Evolutionary conservation across 1,284 basidiomycete genomes (phyloP).

Genomic region (Abortiporus biennis): DNA sequence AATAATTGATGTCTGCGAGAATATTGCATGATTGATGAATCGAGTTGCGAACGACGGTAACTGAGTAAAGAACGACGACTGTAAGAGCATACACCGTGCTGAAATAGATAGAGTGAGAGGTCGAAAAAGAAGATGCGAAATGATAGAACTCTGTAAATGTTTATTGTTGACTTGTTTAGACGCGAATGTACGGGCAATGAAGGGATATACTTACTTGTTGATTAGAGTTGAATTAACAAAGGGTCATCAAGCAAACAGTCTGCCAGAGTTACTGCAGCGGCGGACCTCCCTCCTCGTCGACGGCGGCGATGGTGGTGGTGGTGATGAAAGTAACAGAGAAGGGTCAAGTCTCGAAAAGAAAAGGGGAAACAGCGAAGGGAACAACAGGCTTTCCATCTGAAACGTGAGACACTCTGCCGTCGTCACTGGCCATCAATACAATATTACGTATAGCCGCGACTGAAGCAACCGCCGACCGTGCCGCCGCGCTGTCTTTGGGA

Average conservation of each 20-base stretch:
- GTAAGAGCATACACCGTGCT: conserved; percentile 20
- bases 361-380: too few relatives aligned
- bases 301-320: not conserved
- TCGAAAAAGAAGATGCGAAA: conserved; percentile 11
- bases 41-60: conserved; percentile 1
- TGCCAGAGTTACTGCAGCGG: not conserved
- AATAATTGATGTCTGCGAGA: not conserved
- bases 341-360: too few relatives aligned
- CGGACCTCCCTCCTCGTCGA: conserved; percentile 1
- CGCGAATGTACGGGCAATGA: not conserved
- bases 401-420: too few relatives aligned
- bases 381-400: too few relatives aligned
- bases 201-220: conserved; percentile 2
- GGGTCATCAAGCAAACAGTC: conserved; percentile 1
- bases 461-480: too few relatives aligned
- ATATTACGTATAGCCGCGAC: too few relatives aligned
- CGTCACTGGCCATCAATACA: too few relatives aligned
- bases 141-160: not conserved
- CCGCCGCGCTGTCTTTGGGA: too few relatives aligned
- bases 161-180: too few relatives aligned
- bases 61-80: conserved; percentile 23
- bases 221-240: not conserved
- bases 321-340: too few relatives aligned
- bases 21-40: not conserved
- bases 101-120: conserved; percentile 15